A percentile compares a stretch with the other conserved stretches of the same genome.
phyloP scores from a whole-genome alignment of 1,284 basidiomycete species.

The Entoloma clypeatum region DNA sequence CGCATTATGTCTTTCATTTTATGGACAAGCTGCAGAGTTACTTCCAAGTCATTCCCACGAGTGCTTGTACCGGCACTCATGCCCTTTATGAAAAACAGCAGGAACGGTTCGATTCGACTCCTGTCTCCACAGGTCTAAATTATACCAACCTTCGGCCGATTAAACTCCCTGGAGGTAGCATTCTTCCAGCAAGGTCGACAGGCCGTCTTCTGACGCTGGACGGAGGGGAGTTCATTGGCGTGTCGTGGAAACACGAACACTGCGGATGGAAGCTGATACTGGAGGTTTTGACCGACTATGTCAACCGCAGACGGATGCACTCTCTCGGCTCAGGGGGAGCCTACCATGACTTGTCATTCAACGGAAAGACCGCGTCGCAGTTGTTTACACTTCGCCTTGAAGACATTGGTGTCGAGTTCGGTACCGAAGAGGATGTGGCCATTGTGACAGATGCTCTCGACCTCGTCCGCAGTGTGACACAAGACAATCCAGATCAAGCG shows the following conservation, averaged over 20 bases:
- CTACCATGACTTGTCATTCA: constrained; percentile 51
- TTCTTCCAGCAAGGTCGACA: constrained; percentile 59
- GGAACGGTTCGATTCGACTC: constrained; percentile 54
- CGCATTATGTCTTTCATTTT: constrained; percentile 69
- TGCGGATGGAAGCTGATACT: constrained; percentile 81
- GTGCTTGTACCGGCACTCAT: constrained; percentile 56
- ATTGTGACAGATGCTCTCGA: constrained; percentile 73
- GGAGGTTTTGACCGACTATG: constrained; percentile 74
- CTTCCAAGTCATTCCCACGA: constrained; percentile 67
- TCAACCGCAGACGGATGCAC: constrained; percentile 49
- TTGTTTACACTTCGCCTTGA: constrained; percentile 50
- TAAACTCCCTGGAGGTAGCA: constrained; percentile 71
- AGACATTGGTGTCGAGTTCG: constrained; percentile 68
- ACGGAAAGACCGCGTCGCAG: constrained; percentile 33
- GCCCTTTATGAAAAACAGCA: constrained; percentile 66
- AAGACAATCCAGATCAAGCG: constrained; percentile 62
- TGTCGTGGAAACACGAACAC: constrained; percentile 78
- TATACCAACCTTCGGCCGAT: constrained; percentile 68
- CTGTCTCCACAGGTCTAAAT: constrained; percentile 46
- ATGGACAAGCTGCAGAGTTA: constrained; percentile 71
- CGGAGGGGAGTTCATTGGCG: constrained; percentile 64
- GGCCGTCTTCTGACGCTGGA: constrained; percentile 75
- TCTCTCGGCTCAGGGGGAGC: constrained; percentile 38
- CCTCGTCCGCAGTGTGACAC: constrained; percentile 72
- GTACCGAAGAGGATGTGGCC: constrained; percentile 51